These are phyloP conservation scores for Boechera retrofracta DNA, from an alignment of 345 rosid genomes.

Conservation along the genomic window DNA sequence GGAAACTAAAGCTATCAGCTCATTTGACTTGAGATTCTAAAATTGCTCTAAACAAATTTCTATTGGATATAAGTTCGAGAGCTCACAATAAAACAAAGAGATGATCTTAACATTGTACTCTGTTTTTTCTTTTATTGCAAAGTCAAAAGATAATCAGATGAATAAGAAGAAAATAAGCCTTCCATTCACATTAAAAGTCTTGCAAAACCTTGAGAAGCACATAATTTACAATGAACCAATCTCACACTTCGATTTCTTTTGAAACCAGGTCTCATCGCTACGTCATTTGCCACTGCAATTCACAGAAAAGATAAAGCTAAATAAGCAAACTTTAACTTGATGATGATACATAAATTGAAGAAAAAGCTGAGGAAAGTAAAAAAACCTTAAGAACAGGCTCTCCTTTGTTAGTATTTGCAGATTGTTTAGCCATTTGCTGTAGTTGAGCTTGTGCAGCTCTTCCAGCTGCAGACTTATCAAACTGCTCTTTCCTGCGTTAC, in stretches of 20 bases:
- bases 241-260: neutral
- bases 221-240: conserved; percentile 6
- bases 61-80: neutral
- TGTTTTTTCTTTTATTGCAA: neutral
- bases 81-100: conserved; percentile 9
- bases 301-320: neutral
- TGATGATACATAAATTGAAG: neutral
- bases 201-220: conserved; percentile 1
- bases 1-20: conserved; percentile 14
- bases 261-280: conserved; percentile 10
- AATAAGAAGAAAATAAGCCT: neutral
- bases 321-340: conserved; percentile 12
- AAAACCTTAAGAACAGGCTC: conserved; percentile 89
- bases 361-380: neutral
- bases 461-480: conserved; percentile 90
- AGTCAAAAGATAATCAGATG: conserved; percentile 12
- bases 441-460: conserved; percentile 87
- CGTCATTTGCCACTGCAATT: conserved; percentile 44
- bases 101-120: conserved; percentile 13
- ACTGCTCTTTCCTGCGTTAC: conserved; percentile 75
- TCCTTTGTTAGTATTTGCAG: conserved; percentile 69
- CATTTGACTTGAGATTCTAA: neutral
- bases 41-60: neutral
- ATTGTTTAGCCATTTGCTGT: conserved; percentile 76
- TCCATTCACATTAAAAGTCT: neutral